Base-by-base conservation (phyloP, 1,284 basidiomycete genomes). In the Clitocybe nebularis region DNA sequence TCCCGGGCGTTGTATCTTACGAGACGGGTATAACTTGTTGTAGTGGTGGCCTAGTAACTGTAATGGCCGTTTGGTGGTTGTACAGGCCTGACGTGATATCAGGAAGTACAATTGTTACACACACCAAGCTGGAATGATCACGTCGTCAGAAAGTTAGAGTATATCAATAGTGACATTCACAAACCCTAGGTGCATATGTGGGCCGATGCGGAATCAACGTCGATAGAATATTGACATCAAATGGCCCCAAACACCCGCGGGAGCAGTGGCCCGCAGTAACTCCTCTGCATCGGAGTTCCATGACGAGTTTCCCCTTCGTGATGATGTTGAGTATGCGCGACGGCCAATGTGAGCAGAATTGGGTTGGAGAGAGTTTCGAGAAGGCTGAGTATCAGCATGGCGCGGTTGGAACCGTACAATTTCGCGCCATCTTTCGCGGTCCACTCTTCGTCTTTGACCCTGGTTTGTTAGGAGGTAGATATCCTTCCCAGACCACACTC, bases 401-500 rank as follows among this genome's bases (percentile, higher is more conserved):
- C 52, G 46, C 3, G 60, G 59, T 39, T 47, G 52, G 54, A 67
- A 67, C 21, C 58, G 52, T 4, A 66, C 68, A 7, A 62, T 53
- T 16, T 55, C 43, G 29, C 44, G 47, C 69, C 69, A 72, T 5
- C 48, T 37, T 10, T 57, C 48, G 36, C 55, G 55, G 13, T 57
- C 50, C 21, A 70, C 43, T 2, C 39, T 43, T 28, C 57, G 47
- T 19, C 53, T 46, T n/a, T 30, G 34, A n/a, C n/a, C n/a, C 3
- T 51, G 22, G 4, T 56, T 50, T 9, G 48, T 49, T 5, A 45
- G 58, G 35, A 87, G 38, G 51, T 72, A 89, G 2, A 88, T 51
- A 43, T 77, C 64, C 57, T 76, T 77, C 21, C 59, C 67, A 5
- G 47, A 56, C 84, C 83, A 88, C 2, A 89, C 75, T 13, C 86